Percentiles rank a stretch among this genome's conserved stretches.
Conservation (phyloP, 768 basidiomycete species). For the Lactarius hengduanensis region DNA sequence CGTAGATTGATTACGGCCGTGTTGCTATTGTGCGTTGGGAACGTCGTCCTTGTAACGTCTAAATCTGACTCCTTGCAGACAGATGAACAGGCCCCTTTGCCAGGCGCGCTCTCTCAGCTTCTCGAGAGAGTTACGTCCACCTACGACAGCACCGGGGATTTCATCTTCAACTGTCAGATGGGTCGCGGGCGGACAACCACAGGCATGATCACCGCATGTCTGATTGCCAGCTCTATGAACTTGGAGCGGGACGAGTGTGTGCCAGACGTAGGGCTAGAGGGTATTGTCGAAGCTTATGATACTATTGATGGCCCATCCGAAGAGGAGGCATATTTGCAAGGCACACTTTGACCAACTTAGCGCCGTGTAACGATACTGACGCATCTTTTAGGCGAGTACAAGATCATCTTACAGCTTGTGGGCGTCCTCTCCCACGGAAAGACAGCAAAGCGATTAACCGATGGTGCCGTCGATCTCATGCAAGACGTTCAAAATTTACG, state of each 20-base stretch:
- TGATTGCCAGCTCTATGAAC: slow-evolving; percentile 72
- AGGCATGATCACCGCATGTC: slow-evolving; percentile 88
- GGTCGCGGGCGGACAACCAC: slow-evolving; percentile 90
- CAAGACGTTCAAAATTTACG: slow-evolving; percentile 96
- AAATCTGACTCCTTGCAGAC: slow-evolving; percentile 53
- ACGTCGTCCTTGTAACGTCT: neutral
- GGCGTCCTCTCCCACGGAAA: slow-evolving; percentile 91
- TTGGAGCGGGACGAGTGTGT: slow-evolving; percentile 50
- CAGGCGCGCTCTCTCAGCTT: slow-evolving; percentile 77
- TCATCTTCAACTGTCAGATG: slow-evolving; percentile 98
- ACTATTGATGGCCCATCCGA: slow-evolving; percentile 81
- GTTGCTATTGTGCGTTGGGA: slow-evolving; percentile 73
- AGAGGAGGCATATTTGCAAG: slow-evolving; percentile 86
- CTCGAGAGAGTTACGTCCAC: slow-evolving; percentile 65
- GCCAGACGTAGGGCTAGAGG: slow-evolving; percentile 39
- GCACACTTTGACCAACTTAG: slow-evolving; percentile 38
- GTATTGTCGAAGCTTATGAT: slow-evolving; percentile 51
- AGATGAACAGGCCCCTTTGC: slow-evolving; percentile 95
- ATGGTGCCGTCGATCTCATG: slow-evolving; percentile 88
- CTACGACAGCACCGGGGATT: slow-evolving; percentile 63
- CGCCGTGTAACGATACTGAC: neutral
- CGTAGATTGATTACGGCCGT: slow-evolving; percentile 81
- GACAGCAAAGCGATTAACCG: slow-evolving; percentile 85
- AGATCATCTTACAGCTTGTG: slow-evolving; percentile 92
- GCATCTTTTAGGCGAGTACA: slow-evolving; percentile 78